Conservation (phyloP, 306 rosid species). For the Begonia fuchsioides region DNA sequence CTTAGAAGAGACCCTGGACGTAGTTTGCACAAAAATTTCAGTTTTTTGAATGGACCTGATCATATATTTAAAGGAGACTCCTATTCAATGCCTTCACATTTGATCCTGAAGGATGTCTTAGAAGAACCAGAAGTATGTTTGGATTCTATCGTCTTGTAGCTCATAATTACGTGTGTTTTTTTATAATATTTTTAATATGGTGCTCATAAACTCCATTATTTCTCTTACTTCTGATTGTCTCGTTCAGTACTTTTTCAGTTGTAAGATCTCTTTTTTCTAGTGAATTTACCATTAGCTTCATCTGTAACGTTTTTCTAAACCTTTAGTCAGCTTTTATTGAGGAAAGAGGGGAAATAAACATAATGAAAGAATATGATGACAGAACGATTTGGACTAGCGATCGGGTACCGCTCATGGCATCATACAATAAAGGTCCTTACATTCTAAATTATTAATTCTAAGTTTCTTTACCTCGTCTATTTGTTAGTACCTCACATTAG, state of each 20-base stretch:
- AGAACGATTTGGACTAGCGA: slow-evolving; percentile 96
- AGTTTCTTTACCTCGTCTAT: slow-evolving; percentile 12
- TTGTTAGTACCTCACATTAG: not conserved
- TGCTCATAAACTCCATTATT: not conserved
- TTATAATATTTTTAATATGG: slow-evolving; percentile 6
- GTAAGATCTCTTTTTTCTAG: not conserved
- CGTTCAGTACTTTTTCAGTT: slow-evolving; percentile 4
- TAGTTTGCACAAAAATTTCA: slow-evolving; percentile 19
- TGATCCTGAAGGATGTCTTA: slow-evolving; percentile 66
- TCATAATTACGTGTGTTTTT: slow-evolving; percentile 6
- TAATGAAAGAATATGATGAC: slow-evolving; percentile 91
- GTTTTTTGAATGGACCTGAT: slow-evolving; percentile 23
- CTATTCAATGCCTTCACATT: slow-evolving; percentile 49
- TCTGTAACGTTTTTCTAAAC: slow-evolving; percentile 2
- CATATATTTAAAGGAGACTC: slow-evolving; percentile 46
- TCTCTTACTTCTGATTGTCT: slow-evolving; percentile 3
- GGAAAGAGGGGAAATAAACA: slow-evolving; percentile 74
- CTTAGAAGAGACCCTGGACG: slow-evolving; percentile 28
- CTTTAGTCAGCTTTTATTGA: slow-evolving; percentile 57
- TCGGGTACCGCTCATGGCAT: slow-evolving; percentile 83
- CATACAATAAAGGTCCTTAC: slow-evolving; percentile 64
- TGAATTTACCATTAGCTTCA: not conserved
- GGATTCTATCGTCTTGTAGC: slow-evolving; percentile 9
- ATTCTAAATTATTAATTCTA: slow-evolving; percentile 2
- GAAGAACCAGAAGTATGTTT: slow-evolving; percentile 63